Evolutionary conservation across 225 moss, liverwort and hornwort species (phyloP).

Genomic region (Pseudisothecium myosuroides): DNA sequence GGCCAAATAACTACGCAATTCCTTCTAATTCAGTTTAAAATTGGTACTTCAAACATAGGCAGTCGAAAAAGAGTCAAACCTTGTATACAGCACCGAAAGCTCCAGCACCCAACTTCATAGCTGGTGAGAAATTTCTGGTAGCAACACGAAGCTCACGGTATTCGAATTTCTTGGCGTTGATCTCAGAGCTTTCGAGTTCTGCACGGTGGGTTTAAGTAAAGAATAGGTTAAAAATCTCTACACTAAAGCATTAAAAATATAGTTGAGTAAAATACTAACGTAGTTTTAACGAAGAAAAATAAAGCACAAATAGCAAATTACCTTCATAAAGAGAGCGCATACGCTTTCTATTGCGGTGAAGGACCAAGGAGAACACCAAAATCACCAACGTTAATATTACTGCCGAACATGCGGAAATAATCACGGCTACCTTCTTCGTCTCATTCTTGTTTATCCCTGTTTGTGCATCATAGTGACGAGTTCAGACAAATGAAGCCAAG

Average conservation of each 20-base stretch:
- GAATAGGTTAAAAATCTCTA: neutral
- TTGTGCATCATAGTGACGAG: neutral
- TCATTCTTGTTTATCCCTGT: neutral
- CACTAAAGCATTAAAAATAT: neutral
- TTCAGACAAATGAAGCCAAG: neutral
- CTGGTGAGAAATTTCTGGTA: constrained; percentile 15
- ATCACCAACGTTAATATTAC: neutral
- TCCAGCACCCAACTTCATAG: constrained; percentile 24
- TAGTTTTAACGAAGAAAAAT: too few species aligned
- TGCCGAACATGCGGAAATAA: neutral
- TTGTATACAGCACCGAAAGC: constrained; percentile 49
- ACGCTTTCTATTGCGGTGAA: neutral
- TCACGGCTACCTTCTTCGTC: neutral
- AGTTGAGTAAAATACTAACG: neutral
- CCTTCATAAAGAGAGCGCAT: constrained; percentile 2
- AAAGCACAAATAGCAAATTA: neutral
- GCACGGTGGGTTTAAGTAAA: neutral
- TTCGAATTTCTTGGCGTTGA: constrained; percentile 24
- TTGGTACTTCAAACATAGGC: neutral
- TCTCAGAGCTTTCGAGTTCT: constrained; percentile 15
- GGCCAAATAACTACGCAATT: neutral
- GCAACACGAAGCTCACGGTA: constrained; percentile 26
- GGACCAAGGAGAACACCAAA: neutral
- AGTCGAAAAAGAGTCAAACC: neutral
- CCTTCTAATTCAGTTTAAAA: neutral